Percentiles rank a stretch among this genome's conserved stretches.
Evolutionary conservation across 2,329 filamentous ascomycete species (phyloP).

Genomic region (Didymella exigua): DNA sequence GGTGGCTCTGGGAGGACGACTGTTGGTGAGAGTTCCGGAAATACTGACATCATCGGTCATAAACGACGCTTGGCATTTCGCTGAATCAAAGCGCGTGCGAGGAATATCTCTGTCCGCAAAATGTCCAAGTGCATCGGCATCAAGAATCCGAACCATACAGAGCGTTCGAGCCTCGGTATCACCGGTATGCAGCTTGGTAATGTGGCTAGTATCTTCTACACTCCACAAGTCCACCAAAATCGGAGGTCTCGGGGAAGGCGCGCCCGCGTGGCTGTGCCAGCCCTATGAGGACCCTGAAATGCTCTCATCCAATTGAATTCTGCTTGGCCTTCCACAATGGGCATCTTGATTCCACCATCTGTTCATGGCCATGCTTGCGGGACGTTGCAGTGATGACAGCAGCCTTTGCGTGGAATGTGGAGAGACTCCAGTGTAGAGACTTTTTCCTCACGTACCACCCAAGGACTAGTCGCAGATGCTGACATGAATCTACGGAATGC

Average conservation of each 20-base stretch:
- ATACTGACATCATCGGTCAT: conserved; percentile 34
- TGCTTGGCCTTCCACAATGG: conserved; percentile 2
- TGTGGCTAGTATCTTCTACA: conserved; percentile 32
- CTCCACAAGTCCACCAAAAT: conserved; percentile 6
- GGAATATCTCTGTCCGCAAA: not conserved
- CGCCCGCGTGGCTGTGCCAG: conserved; percentile 18
- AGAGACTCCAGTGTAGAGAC: not conserved
- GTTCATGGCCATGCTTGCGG: conserved; percentile 13
- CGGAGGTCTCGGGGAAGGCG: conserved; percentile 23
- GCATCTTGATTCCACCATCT: conserved; percentile 8
- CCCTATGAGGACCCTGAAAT: conserved; percentile 18
- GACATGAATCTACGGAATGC: not conserved
- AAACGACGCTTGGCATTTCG: conserved; percentile 21
- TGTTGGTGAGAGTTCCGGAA: conserved; percentile 4
- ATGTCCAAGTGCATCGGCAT: not conserved
- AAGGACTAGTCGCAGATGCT: not conserved
- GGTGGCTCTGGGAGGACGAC: conserved; percentile 8
- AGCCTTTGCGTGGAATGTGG: conserved; percentile 18
- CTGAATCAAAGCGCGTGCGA: conserved; percentile 1
- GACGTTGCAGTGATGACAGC: conserved; percentile 14
- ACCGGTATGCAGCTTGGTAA: conserved; percentile 14
- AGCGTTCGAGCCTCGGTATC: conserved; percentile 1
- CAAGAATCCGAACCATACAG: not conserved
- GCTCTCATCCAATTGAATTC: conserved; percentile 3
- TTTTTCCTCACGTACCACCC: not conserved